Percentiles rank a stretch among this genome's conserved stretches.
phyloP scores from a whole-genome alignment of 305 asterid species.

The Fraxinus greggii region DNA sequence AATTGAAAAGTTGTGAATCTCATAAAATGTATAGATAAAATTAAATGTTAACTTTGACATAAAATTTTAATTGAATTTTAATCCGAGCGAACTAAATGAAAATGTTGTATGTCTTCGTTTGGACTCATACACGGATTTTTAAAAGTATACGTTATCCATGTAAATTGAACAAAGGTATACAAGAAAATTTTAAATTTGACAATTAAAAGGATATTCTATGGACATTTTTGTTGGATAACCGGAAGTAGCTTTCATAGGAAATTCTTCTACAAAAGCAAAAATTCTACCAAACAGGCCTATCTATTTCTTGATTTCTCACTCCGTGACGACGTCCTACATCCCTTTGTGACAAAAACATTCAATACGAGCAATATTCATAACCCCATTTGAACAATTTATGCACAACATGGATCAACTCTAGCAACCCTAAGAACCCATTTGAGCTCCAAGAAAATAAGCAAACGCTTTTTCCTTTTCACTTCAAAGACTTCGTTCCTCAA shows the following conservation, averaged over 20 bases:
- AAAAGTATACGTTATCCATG: background rate
- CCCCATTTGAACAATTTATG: background rate
- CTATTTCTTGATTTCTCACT: background rate
- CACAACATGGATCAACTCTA: background rate
- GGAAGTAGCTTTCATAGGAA: too few relatives aligned
- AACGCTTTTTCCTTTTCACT: background rate
- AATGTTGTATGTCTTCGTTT: background rate
- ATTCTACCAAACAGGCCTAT: background rate
- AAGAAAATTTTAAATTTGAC: background rate
- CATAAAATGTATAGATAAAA: too few relatives aligned
- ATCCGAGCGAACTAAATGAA: background rate
- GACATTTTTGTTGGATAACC: background rate
- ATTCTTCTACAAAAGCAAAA: background rate
- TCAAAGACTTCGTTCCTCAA: background rate
- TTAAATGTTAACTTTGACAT: too few relatives aligned
- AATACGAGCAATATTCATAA: background rate
- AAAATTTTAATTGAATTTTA: too few relatives aligned
- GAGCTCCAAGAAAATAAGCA: background rate
- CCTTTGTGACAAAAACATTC: background rate
- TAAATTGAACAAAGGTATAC: background rate
- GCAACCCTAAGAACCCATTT: background rate
- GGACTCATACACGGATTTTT: background rate
- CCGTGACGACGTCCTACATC: background rate
- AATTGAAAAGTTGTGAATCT: too few relatives aligned
- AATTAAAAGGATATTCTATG: background rate